Evolutionary conservation across 371 early-diverging fungal genomes (phyloP), one percentile per base, ranked within the genome.

Genomic region (Thermomucor indicae-seudaticae): DNA sequence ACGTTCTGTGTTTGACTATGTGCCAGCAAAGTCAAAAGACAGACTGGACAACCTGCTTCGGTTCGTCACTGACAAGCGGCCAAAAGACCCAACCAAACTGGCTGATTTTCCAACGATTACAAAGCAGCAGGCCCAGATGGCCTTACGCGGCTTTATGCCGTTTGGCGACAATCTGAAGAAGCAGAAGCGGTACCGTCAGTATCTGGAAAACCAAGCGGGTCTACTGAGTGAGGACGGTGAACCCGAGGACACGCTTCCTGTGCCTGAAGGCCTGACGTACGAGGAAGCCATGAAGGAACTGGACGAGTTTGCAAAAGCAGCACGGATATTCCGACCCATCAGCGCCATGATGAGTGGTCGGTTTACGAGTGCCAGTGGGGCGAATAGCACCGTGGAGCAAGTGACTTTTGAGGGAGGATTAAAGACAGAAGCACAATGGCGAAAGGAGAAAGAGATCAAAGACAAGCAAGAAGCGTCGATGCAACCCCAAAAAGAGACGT

Each of bases 121-220:
- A 5, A 82, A 82, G 54, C 70, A 74, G 4, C 70, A 76, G 2
- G 93, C 93, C 0, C 40, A 72, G 43, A 78, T 82, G 3, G 95
- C 95, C 0, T 53, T 93, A 27, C 70, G 78, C 53, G 95, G 93
- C 3, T 94, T 87, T 58, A 89, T 91, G 65, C 95, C 95, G 3
- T 94, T 92, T 74, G 82, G 79, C 4, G 84, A 81, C 29, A 82
- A 85, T 49, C 59, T 69, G 8, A 70, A 70, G 12, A 94, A 93
- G 49, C 95, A 92, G 61, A 70, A 52, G n/a, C 72, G 93, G 12
- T 94, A 94, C 59, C 77, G 78, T 42, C 53, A 68, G 5, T 93
- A 82, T 62, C 55, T 94, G 37, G 79, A 89, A 52, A 65, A 78
- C n/a, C 72, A 80, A 23, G 86, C 89, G 7, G 86, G 83, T 2